phyloP scores from a whole-genome alignment of 1,139 yeast species.

The Wickerhamomyces sp. region DNA sequence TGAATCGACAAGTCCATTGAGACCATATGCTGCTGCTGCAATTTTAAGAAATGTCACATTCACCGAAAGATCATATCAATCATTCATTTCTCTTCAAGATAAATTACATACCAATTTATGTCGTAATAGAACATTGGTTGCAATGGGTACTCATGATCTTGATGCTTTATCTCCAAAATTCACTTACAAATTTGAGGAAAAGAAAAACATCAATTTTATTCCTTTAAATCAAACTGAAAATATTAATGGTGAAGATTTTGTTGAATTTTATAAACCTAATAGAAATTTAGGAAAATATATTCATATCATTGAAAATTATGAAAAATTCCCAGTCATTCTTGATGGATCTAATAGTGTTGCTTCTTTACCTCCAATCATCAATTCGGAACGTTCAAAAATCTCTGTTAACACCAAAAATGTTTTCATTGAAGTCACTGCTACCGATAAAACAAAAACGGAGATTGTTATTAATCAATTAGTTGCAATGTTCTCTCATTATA shows the following conservation, averaged over 20 bases:
- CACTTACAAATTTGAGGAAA: constrained; percentile 81
- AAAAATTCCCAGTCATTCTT: constrained; percentile 85
- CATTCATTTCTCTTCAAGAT: constrained; percentile 94
- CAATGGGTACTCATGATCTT: constrained; percentile 96
- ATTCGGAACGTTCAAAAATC: constrained; percentile 87
- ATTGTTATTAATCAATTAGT: constrained; percentile 87
- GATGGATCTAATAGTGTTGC: constrained; percentile 77
- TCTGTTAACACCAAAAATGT: constrained; percentile 80
- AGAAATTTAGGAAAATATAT: constrained; percentile 85
- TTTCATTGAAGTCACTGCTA: constrained; percentile 91
- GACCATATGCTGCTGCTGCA: constrained; percentile 96
- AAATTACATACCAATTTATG: constrained; percentile 93
- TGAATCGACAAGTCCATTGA: constrained; percentile 62
- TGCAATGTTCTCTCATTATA: constrained; percentile 92
- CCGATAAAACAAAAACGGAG: constrained; percentile 90
- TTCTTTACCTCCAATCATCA: constrained; percentile 95
- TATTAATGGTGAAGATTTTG: constrained; percentile 71
- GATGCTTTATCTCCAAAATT: constrained; percentile 81
- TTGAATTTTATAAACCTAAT: constrained; percentile 89
- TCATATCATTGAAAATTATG: constrained; percentile 82
- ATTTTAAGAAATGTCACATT: constrained; percentile 78
- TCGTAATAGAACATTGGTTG: constrained; percentile 94
- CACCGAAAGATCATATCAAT: constrained; percentile 81
- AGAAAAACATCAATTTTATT: constrained; percentile 68
- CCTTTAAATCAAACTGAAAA: constrained; percentile 84